Evolutionary conservation across 176 grass and related monocot species (phyloP), one percentile per base, ranked within the genome.

Genomic region (Musa schizocarpa): DNA sequence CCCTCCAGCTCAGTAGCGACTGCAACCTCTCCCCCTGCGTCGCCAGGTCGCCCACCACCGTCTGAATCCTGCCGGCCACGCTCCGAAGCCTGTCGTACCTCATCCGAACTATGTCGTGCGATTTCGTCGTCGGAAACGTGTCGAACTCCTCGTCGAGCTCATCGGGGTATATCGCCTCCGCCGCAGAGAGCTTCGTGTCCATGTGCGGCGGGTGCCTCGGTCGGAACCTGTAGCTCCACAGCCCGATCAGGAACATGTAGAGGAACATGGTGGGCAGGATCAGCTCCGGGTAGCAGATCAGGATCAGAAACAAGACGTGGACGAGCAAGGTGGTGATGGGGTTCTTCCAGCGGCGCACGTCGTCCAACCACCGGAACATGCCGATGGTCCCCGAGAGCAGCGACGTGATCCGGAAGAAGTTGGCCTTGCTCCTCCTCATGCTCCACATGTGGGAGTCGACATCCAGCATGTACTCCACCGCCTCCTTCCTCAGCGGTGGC

Each of bases 61-160:
- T 77, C 20, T 77, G 75, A 3, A 77, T 77, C 75, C 75, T 50
- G 13, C 75, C 74, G 0, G 74, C 74, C 74, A 76, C 74, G 29
- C 74, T 76, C 74, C 74, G 74, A 16, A 76, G 74, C 57, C 74
- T 24, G 34, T 76, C 74, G 29, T 76, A 76, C 58, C 74, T 16
- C 74, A 76, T 76, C 57, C 59, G 58, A 12, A 76, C 58, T 16
- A 76, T 10, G 19, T 76, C 74, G n/a, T 76, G 57, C 3, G 82
- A 29, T 80, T 86, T 90, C 8, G 52, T 19, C 0, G 91, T 86
- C 0, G 91, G 92, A 69, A 96, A 96, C 0, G 84, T 92, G 82
- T 96, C 92, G 66, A 96, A 96, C 82, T 96, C 92, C 81, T 96
- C 92, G 63, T 96, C 92, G 12, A 96, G 84, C 80, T 96, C 92